These are phyloP conservation scores for Pythium brassicae DNA, from an alignment of 352 stramenopile species.

Conservation along the genomic window DNA sequence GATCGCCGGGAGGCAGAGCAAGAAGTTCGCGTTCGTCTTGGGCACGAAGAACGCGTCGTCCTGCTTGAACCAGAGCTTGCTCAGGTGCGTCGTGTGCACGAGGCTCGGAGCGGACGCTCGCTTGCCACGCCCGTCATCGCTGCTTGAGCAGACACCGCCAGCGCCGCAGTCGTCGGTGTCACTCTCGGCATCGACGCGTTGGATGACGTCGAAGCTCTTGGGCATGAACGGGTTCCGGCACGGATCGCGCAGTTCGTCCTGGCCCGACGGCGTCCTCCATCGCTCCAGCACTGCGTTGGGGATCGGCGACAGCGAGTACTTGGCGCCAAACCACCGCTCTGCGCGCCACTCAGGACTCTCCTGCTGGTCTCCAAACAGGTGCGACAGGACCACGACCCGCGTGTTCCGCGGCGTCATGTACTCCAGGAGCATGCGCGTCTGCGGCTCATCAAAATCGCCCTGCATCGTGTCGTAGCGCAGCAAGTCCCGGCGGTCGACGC, in stretches of 20 bases:
- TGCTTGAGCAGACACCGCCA: not conserved
- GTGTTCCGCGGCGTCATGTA: conserved; percentile 48
- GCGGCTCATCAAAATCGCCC: conserved; percentile 31
- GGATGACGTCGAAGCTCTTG: conserved; percentile 46
- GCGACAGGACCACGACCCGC: conserved; percentile 54
- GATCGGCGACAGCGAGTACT: conserved; percentile 44
- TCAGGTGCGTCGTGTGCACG: conserved; percentile 25
- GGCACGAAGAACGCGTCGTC: conserved; percentile 61
- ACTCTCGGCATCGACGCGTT: conserved; percentile 1
- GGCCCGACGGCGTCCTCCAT: conserved; percentile 16
- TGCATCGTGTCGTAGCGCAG: conserved; percentile 56
- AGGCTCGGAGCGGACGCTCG: conserved; percentile 25
- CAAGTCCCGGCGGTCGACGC: conserved; percentile 38
- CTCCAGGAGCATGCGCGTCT: conserved; percentile 24
- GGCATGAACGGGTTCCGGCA: conserved; percentile 69
- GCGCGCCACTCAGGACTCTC: conserved; percentile 2
- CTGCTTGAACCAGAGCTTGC: conserved; percentile 76
- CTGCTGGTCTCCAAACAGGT: conserved; percentile 29
- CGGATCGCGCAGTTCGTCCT: conserved; percentile 14
- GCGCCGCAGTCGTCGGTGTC: not conserved
- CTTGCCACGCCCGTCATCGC: conserved; percentile 2
- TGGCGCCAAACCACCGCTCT: conserved; percentile 61
- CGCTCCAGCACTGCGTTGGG: conserved; percentile 11
- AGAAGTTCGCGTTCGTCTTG: conserved; percentile 62
- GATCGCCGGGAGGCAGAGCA: conserved; percentile 50